These are phyloP conservation scores for Podaxis sp. DNA, from an alignment of 768 basidiomycete species.

Conservation along the genomic window DNA sequence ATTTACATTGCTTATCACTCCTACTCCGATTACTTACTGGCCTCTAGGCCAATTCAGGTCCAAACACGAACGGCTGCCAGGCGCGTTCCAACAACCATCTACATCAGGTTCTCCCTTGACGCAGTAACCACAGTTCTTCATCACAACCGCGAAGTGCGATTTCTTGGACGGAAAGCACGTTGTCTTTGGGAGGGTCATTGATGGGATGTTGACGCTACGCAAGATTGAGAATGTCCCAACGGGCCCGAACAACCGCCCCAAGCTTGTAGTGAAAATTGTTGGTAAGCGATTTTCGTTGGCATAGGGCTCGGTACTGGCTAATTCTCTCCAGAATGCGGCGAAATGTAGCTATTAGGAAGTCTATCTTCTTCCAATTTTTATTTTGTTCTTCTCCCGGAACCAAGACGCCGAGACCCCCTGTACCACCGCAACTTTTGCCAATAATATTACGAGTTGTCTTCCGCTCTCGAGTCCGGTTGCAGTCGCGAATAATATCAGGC, in stretches of 20 bases:
- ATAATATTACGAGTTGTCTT: too few species aligned
- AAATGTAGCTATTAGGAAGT: too few species aligned
- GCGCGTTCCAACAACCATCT: constrained; percentile 29
- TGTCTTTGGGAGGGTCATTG: constrained; percentile 87
- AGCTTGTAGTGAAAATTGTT: constrained; percentile 83
- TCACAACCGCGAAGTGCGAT: constrained; percentile 92
- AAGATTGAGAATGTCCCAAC: constrained; percentile 97
- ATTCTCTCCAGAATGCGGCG: too few species aligned
- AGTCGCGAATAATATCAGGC: too few species aligned
- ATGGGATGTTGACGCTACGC: constrained; percentile 92
- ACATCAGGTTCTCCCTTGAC: neutral
- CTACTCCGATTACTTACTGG: neutral
- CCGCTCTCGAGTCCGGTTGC: too few species aligned
- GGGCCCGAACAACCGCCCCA: constrained; percentile 86
- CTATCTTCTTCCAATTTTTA: too few species aligned
- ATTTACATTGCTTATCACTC: neutral
- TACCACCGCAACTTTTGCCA: too few species aligned
- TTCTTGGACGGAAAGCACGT: constrained; percentile 96
- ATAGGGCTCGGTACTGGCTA: too few species aligned
- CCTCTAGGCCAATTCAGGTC: constrained; percentile 87
- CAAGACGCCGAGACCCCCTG: too few species aligned
- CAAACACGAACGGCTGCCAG: constrained; percentile 93
- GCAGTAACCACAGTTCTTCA: constrained; percentile 74
- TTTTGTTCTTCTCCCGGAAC: too few species aligned
- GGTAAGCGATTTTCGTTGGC: constrained; percentile 35